Evolutionary conservation across 768 basidiomycete genomes (phyloP).

Genomic region (Mycena chlorophos): DNA sequence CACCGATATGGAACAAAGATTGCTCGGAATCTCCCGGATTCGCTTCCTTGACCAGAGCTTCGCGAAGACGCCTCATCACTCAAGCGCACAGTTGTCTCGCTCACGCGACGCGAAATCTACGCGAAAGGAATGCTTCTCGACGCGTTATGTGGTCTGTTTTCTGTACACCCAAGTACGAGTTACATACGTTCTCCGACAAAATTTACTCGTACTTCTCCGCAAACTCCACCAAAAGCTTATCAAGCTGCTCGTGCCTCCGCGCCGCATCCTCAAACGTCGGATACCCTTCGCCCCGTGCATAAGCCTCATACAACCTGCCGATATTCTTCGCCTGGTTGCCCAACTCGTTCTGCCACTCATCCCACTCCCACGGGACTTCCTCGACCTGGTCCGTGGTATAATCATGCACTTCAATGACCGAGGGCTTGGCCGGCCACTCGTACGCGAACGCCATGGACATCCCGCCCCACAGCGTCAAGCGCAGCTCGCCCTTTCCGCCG

Average conservation of each 20-base stretch:
- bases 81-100: too few species aligned
- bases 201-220: too few species aligned
- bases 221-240: too few species aligned
- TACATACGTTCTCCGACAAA: too few species aligned
- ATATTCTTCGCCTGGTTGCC: neutral
- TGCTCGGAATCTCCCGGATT: too few species aligned
- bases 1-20: too few species aligned
- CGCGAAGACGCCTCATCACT: too few species aligned
- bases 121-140: too few species aligned
- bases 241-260: constrained; percentile 10
- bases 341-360: constrained; percentile 10
- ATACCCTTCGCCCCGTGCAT: constrained; percentile 22
- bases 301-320: constrained; percentile 20
- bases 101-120: too few species aligned
- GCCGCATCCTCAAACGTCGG: constrained; percentile 27
- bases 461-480: neutral
- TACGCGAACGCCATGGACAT: neutral
- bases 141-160: too few species aligned
- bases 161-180: too few species aligned
- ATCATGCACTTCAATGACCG: constrained; percentile 4
- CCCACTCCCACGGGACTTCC: neutral
- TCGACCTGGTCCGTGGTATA: neutral
- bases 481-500: constrained; percentile 20
- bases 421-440: neutral
- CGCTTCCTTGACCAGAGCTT: too few species aligned